phyloP scores from a whole-genome alignment of 768 basidiomycete genomes.

The Kwoniella botswanensis region DNA sequence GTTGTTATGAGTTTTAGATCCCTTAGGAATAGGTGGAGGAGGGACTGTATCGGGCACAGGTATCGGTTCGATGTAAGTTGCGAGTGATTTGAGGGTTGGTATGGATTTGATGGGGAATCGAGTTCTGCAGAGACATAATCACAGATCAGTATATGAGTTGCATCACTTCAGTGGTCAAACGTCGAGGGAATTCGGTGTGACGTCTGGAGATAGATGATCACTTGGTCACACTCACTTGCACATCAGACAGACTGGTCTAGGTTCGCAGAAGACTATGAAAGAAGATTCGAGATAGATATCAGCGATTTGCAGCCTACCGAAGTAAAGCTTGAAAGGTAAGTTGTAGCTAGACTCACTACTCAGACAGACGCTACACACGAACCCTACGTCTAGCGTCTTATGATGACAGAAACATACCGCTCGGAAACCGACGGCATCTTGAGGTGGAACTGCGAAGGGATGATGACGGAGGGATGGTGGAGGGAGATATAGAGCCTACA shows the following conservation, averaged over 20 bases:
- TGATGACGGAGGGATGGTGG: conserved; percentile 71
- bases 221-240: conserved; percentile 70
- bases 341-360: conserved; percentile 70
- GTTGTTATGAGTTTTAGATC: background rate
- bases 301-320: no score
- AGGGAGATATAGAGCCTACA: conserved; percentile 81
- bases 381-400: conserved; percentile 92
- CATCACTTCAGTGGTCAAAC: background rate
- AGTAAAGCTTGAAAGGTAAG: background rate
- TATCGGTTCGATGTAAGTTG: conserved; percentile 40
- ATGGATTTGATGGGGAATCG: conserved; percentile 94
- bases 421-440: conserved; percentile 94
- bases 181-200: background rate
- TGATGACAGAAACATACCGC: conserved; percentile 99
- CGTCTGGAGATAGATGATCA: background rate
- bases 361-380: conserved; percentile 97
- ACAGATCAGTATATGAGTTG: background rate
- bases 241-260: conserved; percentile 89
- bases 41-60: conserved; percentile 45
- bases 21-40: conserved; percentile 19
- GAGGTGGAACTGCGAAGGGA: conserved; percentile 80
- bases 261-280: conserved; percentile 83
- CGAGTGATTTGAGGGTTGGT: conserved; percentile 54
- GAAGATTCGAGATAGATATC: background rate
- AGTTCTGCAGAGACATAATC: conserved; percentile 64